phyloP scores from a whole-genome alignment of 352 stramenopile species.

The Saprolegnia diclina region DNA sequence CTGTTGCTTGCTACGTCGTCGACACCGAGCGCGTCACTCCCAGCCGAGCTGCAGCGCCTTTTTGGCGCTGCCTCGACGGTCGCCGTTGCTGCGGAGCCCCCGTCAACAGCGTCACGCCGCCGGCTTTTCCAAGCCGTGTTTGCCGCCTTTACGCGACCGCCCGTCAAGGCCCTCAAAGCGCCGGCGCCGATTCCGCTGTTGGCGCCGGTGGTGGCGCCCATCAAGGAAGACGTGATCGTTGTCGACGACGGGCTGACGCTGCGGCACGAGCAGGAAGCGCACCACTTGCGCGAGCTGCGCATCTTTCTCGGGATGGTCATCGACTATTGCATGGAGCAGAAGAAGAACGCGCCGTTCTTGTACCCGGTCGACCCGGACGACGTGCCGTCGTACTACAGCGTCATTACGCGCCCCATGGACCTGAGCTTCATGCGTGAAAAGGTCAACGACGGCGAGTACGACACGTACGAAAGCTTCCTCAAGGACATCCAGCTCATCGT shows the following conservation, averaged over 20 bases:
- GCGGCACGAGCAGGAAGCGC: slow-evolving; percentile 64
- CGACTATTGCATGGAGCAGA: slow-evolving; percentile 71
- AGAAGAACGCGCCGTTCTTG: slow-evolving; percentile 60
- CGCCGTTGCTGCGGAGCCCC: slow-evolving; percentile 37
- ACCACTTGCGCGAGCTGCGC: slow-evolving; percentile 80
- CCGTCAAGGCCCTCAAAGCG: slow-evolving; percentile 19
- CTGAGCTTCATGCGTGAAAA: slow-evolving; percentile 85
- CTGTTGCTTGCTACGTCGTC: slow-evolving; percentile 73
- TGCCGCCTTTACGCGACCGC: slow-evolving; percentile 44
- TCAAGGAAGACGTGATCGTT: slow-evolving; percentile 36
- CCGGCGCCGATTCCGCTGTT: slow-evolving; percentile 14
- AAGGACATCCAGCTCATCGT: slow-evolving; percentile 85
- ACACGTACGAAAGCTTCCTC: slow-evolving; percentile 82
- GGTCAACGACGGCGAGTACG: slow-evolving; percentile 86
- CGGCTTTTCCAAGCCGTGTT: slow-evolving; percentile 66
- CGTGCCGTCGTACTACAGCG: slow-evolving; percentile 86
- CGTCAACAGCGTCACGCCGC: slow-evolving; percentile 32
- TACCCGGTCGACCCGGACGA: slow-evolving; percentile 62
- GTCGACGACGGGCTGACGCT: slow-evolving; percentile 37
- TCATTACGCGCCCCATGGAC: slow-evolving; percentile 85
- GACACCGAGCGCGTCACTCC: slow-evolving; percentile 36
- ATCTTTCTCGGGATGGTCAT: slow-evolving; percentile 84
- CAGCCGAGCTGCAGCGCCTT: slow-evolving; percentile 46
- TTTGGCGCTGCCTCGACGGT: slow-evolving; percentile 37
- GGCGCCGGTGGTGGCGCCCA: slow-evolving; percentile 15